A percentile compares a stretch with the other conserved stretches of the same genome.
Conservation (phyloP, 78 protist species). For the Pigoraptor vietnamica region DNA sequence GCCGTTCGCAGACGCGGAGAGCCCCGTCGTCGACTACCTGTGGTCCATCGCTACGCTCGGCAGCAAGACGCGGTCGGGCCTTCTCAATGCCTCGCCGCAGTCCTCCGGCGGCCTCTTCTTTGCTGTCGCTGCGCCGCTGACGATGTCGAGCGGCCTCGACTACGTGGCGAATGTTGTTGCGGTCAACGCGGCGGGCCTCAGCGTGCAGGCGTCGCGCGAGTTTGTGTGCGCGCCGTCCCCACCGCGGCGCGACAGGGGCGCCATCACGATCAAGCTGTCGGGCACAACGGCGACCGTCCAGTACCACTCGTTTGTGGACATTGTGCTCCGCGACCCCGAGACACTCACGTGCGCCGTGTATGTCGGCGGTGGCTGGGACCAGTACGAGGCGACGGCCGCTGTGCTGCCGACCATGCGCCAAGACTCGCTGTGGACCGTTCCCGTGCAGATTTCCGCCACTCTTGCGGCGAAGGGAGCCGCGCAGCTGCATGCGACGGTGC, state of each 20-base stretch:
- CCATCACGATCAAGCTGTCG: not conserved
- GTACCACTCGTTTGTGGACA: not conserved
- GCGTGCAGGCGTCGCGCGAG: not conserved
- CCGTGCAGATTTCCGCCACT: no score
- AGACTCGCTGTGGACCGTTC: not conserved
- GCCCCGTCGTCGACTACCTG: not conserved
- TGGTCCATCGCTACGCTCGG: not conserved
- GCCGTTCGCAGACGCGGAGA: not conserved
- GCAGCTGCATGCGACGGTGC: not conserved
- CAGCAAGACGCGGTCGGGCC: not conserved
- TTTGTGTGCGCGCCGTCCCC: not conserved
- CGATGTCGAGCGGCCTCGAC: not conserved
- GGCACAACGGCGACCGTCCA: not conserved
- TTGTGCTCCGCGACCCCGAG: not conserved
- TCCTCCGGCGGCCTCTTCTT: not conserved
- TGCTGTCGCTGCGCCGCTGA: not conserved
- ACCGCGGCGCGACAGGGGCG: not conserved
- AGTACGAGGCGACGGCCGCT: not conserved
- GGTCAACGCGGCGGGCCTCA: not conserved
- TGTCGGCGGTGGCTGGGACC: not conserved
- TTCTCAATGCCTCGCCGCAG: not conserved
- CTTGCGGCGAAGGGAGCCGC: not conserved
- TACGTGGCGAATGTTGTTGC: not conserved
- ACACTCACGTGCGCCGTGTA: not conserved
- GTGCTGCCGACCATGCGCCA: not conserved